Evolutionary conservation across 2,329 filamentous ascomycete genomes (phyloP).

Genomic region (Mariannaea sp.): DNA sequence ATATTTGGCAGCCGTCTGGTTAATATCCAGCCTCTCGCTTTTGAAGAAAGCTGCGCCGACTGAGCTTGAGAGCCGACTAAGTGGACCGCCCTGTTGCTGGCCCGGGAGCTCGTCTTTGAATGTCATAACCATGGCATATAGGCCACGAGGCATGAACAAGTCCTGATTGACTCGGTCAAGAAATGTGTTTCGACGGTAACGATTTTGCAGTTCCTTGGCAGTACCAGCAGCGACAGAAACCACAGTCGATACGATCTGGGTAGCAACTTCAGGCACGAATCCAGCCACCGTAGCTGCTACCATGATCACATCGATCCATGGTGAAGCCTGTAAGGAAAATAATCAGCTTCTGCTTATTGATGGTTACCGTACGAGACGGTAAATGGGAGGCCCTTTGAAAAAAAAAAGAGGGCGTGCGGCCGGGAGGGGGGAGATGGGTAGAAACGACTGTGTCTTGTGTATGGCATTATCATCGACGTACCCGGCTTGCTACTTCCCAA

Average conservation of each 20-base stretch:
- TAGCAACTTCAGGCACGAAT: conserved; percentile 2
- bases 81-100: too few species aligned
- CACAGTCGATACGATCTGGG: neutral
- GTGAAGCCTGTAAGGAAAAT: too few species aligned
- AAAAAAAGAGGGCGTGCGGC: too few species aligned
- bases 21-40: too few species aligned
- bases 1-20: too few species aligned
- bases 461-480: too few species aligned
- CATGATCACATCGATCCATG: conserved; percentile 7
- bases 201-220: conserved; percentile 3
- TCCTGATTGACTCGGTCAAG: conserved; percentile 6
- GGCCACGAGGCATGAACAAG: conserved; percentile 5
- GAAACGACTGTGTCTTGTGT: too few species aligned
- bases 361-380: neutral
- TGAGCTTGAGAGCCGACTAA: too few species aligned
- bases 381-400: conserved; percentile 2
- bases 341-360: neutral
- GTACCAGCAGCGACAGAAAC: conserved; percentile 4
- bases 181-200: conserved; percentile 4
- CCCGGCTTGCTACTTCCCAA: too few species aligned
- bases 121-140: conserved; percentile 13
- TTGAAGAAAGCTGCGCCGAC: too few species aligned
- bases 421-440: too few species aligned
- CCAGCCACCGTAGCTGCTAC: conserved; percentile 5
- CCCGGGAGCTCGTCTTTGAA: too few species aligned